Evolutionary conservation across 2,329 filamentous ascomycete species (phyloP), one percentile per base, ranked within the genome.

Genomic region (Penicillium decumbens): DNA sequence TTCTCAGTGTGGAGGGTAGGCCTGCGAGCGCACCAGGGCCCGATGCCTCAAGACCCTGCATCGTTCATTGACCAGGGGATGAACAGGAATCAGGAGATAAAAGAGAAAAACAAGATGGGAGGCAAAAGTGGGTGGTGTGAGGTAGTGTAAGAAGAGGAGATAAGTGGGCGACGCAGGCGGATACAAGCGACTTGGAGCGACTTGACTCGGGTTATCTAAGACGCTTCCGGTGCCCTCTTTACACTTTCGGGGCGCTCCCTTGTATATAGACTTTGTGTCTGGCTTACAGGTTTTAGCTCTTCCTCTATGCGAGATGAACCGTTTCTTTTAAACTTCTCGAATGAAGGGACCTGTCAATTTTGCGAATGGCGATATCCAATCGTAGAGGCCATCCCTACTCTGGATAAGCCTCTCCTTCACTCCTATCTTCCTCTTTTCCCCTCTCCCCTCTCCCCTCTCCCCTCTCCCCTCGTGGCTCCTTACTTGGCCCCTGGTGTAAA

Each of bases 1-100:
- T 68, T 46, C 55, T 61, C 49, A 70, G 57, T 27, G 66, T 69
- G 33, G 67, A 67, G 46, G 65, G 66, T 54, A 64, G 59, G 58
- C 57, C 63, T 50, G 57, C 64, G 60, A 66, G 59, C 62, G 62
- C 64, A 65, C 61, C 61, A 56, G 61, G 62, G 62, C 62, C 64
- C 66, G 67, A 65, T 66, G 65, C 64, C 65, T 70, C 66, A 68
- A 48, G 59, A 62, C 61, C 64, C 64, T 67, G 67, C 67, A 70
- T 70, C 54, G 64, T 69, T 69, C 66, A 70, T 69, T 56, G 59
- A 67, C 60, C 55, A 49, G 39, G 38, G 27, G 30, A 9, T 33
- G 13, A 29, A 18, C 30, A 40, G 33, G 20, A 39, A 43, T 38
- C 42, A 41, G 37, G 46, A 18, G 15, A 18, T 30, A 13, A 7